Evolutionary conservation across 2,329 filamentous ascomycete species (phyloP), one percentile per base, ranked within the genome.

Genomic region (Myriangium duriaei): DNA sequence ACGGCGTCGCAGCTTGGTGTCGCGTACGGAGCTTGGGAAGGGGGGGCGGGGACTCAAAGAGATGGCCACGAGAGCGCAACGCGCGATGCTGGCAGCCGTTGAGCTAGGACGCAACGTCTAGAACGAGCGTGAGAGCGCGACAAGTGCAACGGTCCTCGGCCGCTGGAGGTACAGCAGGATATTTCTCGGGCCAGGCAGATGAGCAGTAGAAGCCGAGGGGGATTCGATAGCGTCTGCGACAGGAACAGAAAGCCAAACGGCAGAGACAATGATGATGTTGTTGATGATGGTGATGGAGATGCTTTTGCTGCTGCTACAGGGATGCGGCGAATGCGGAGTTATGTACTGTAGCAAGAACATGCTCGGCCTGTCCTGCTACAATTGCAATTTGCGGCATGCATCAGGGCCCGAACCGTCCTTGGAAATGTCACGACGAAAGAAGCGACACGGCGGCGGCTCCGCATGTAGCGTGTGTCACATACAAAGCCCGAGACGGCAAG

Each of bases 1-100:
- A 45, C 42, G 42, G 42, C 36, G 36, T 39, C 36, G 36, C 36
- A 33, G 36, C 21, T 39, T 30, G 16, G 36, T 32, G 30, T 18
- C 32, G 21, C 21, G 21, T 26, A 26, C 7, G n/a, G 21, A 7
- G n/a, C 21, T 26, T n/a, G 21, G 21, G 21, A 7, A 26, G 7
- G 21, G 21, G 7, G 21, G 21, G 7, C n/a, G n/a, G 21, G 21
- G n/a, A n/a, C 21, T 7, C 7, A 26, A n/a, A 26, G 21, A 26
- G 21, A 30, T 31, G 13, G 24, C 36, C 11, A 34, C 9, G 32
- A 16, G 32, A 31, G 12, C 11, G 15, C 7, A 13, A 31, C 14
- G 26, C 12, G 26, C n/a, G n/a, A 7, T 19, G 14, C 30, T 14
- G 17, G 12, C 15, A 30, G 18, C 15, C 30, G 30, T 32, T 32